Conservation (phyloP, 2,329 filamentous ascomycete species). For the Pseudocercospora pini-densiflorae region DNA sequence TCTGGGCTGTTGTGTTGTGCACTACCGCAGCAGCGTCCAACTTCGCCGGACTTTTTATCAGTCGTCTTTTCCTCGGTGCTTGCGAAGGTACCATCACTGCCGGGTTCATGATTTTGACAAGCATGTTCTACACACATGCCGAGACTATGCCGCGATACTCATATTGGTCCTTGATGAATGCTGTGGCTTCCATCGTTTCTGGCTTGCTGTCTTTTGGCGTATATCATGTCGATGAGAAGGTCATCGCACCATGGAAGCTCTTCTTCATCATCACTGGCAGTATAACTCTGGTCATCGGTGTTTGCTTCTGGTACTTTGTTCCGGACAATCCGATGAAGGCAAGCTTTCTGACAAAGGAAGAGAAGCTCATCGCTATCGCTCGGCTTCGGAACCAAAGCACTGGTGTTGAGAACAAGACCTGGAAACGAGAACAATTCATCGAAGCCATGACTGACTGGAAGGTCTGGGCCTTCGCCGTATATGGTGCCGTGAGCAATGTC, state of each 20-base stretch:
- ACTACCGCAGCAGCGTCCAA: slow-evolving; percentile 60
- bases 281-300: slow-evolving; percentile 40
- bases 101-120: slow-evolving; percentile 54
- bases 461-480: slow-evolving; percentile 39
- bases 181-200: slow-evolving; percentile 17
- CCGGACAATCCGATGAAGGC: slow-evolving; percentile 29
- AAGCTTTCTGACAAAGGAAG: slow-evolving; percentile 39
- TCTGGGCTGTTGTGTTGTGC: slow-evolving; percentile 79
- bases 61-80: slow-evolving; percentile 62
- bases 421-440: slow-evolving; percentile 51
- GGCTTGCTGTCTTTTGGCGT: slow-evolving; percentile 39
- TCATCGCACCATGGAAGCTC: slow-evolving; percentile 51
- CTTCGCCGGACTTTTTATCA: slow-evolving; percentile 61
- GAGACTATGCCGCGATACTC: slow-evolving; percentile 54
- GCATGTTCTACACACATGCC: slow-evolving; percentile 51
- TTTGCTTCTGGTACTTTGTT: slow-evolving; percentile 50
- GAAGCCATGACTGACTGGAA: slow-evolving; percentile 52
- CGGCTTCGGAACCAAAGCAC: slow-evolving; percentile 52
- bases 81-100: slow-evolving; percentile 50
- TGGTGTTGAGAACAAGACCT: slow-evolving; percentile 55
- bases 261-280: slow-evolving; percentile 58
- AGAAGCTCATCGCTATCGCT: slow-evolving; percentile 39
- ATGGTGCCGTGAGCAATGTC: slow-evolving; percentile 18
- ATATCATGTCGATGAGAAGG: slow-evolving; percentile 68
- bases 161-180: slow-evolving; percentile 24